A percentile compares a stretch with the other conserved stretches of the same genome.
These are phyloP conservation scores for Conticribra guillardii DNA, from an alignment of 108 stramenopile genomes.

Conservation along the genomic window DNA sequence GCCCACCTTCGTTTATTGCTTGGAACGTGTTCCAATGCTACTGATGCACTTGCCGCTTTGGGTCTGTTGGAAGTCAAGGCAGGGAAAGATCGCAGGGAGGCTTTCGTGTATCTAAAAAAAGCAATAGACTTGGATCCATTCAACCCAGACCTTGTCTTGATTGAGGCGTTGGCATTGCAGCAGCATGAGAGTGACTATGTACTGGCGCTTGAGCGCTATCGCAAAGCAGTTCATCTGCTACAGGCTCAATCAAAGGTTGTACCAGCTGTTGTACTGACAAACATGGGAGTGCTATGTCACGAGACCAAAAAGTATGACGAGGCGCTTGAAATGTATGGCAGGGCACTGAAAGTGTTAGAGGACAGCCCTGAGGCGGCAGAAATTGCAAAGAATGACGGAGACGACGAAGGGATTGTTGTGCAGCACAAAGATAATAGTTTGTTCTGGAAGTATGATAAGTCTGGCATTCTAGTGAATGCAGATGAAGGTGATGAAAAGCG, in stretches of 20 bases:
- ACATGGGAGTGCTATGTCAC: constrained; percentile 85
- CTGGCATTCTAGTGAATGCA: constrained; percentile 24
- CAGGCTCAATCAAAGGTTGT: constrained; percentile 59
- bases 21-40: constrained; percentile 70
- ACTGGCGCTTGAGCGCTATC: constrained; percentile 71
- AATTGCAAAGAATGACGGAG: constrained; percentile 32
- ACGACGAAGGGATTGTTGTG: constrained; percentile 52
- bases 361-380: constrained; percentile 25
- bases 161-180: constrained; percentile 84
- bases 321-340: constrained; percentile 63
- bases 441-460: constrained; percentile 69
- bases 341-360: constrained; percentile 60
- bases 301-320: constrained; percentile 79
- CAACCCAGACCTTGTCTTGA: constrained; percentile 73
- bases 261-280: constrained; percentile 70
- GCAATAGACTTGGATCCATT: constrained; percentile 88
- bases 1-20: constrained; percentile 68
- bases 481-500: constrained; percentile 19
- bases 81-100: constrained; percentile 70
- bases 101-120: constrained; percentile 73
- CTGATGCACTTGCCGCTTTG: constrained; percentile 79
- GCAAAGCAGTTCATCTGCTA: constrained; percentile 75
- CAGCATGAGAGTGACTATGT: constrained; percentile 75
- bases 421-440: constrained; percentile 68
- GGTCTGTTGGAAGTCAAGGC: constrained; percentile 77